phyloP scores from a whole-genome alignment of 208 protist species.

The Phytomonas sp. region DNA sequence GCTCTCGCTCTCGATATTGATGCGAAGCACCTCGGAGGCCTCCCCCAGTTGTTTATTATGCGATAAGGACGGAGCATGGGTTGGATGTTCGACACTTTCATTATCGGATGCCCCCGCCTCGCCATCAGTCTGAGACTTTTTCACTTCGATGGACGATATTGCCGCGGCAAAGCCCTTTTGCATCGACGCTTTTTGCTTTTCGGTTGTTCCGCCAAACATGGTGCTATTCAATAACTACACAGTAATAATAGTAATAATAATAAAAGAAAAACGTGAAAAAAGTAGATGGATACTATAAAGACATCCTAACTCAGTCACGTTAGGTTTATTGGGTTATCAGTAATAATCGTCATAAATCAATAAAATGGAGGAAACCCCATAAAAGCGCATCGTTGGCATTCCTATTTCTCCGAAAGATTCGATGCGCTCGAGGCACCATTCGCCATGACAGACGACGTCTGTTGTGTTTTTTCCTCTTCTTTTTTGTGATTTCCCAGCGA shows the following conservation, averaged over 20 bases:
- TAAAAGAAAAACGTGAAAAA: not conserved
- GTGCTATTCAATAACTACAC: not conserved
- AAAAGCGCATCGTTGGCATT: not conserved
- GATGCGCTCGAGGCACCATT: too few species aligned
- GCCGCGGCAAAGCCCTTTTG: not conserved
- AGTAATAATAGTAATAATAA: not conserved
- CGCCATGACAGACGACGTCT: not conserved
- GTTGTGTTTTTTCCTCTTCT: not conserved
- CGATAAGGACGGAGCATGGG: not conserved
- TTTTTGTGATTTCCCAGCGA: not conserved
- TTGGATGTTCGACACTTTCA: not conserved
- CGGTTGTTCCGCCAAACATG: not conserved
- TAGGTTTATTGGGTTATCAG: not conserved
- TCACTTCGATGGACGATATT: not conserved
- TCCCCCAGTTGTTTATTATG: not conserved
- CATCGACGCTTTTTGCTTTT: not conserved
- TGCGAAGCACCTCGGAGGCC: constrained; percentile 26
- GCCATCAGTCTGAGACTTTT: not conserved
- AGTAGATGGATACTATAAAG: not conserved
- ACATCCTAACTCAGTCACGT: not conserved
- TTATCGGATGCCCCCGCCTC: not conserved
- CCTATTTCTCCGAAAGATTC: not conserved
- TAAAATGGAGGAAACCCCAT: not conserved
- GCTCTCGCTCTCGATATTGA: constrained; percentile 38
- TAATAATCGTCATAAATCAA: not conserved